Percentiles rank a stretch among this genome's conserved stretches.
These are phyloP conservation scores for Rhodomyrtus psidioides DNA, from an alignment of 441 rosid genomes.

Conservation along the genomic window DNA sequence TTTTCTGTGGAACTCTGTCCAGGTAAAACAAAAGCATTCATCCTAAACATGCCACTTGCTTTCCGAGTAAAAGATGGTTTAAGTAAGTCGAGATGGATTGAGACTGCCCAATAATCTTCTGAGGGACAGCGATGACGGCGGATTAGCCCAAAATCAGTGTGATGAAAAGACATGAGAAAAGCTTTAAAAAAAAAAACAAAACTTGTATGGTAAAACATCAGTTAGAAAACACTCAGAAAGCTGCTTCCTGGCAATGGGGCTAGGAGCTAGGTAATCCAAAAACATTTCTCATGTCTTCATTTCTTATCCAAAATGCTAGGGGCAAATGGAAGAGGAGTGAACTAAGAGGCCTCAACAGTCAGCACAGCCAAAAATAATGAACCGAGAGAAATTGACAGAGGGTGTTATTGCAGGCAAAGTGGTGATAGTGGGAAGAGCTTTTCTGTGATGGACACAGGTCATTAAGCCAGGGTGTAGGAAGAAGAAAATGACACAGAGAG, in stretches of 20 bases:
- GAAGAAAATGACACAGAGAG: slow-evolving; percentile 3
- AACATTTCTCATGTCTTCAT: not conserved
- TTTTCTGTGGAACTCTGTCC: not conserved
- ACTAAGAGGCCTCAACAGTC: not conserved
- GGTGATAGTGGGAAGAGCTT: slow-evolving; percentile 1
- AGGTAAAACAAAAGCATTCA: not conserved
- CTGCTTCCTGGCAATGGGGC: not conserved
- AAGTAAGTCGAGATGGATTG: no score
- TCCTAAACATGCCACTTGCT: not conserved
- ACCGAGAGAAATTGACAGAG: not conserved
- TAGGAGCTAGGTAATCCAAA: not conserved
- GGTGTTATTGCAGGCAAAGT: not conserved
- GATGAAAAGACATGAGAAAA: not conserved
- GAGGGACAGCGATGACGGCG: not conserved
- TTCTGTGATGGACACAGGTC: not conserved
- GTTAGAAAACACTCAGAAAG: not conserved
- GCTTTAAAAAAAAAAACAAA: not conserved
- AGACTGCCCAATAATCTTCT: not conserved
- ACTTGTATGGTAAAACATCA: not conserved
- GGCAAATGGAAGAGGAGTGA: not conserved
- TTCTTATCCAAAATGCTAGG: not conserved
- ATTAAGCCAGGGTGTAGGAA: slow-evolving; percentile 10
- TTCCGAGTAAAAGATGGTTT: not conserved
- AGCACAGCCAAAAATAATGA: not conserved
- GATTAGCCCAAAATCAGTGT: not conserved